A percentile compares a stretch with the other conserved stretches of the same genome.
These are phyloP conservation scores for Aspergillus flavus DNA, from an alignment of 2,329 filamentous ascomycete species.

Conservation along the genomic window DNA sequence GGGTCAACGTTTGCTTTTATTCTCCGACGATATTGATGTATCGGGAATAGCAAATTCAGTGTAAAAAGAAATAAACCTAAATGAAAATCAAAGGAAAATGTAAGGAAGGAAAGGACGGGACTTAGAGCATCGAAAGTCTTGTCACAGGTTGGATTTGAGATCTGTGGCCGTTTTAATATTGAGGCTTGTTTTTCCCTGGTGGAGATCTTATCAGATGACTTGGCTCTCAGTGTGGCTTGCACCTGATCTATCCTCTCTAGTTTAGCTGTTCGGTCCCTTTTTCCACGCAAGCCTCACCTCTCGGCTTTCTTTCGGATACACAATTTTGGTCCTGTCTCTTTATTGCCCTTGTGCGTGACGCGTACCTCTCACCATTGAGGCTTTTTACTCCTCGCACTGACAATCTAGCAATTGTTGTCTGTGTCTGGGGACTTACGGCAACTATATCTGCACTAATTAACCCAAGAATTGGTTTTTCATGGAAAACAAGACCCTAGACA, in stretches of 20 bases:
- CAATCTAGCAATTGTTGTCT: background rate
- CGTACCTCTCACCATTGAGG: background rate
- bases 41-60: background rate
- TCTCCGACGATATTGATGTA: background rate
- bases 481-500: background rate
- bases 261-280: background rate
- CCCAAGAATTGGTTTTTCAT: background rate
- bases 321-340: background rate
- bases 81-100: background rate
- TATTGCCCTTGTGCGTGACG: background rate
- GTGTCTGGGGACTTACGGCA: too few species aligned
- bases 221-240: background rate
- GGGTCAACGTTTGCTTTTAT: background rate
- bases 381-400: background rate
- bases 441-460: background rate
- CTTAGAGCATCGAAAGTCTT: background rate
- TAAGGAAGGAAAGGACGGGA: background rate
- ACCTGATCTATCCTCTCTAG: background rate
- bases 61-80: too few species aligned
- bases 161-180: background rate
- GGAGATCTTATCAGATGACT: constrained; percentile 10
- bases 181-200: background rate
- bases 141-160: background rate
- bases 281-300: background rate
- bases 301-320: background rate